A percentile compares a stretch with the other conserved stretches of the same genome.
Evolutionary conservation across 106 monocot species (phyloP).

Genomic region (Platanthera guangdongensis): DNA sequence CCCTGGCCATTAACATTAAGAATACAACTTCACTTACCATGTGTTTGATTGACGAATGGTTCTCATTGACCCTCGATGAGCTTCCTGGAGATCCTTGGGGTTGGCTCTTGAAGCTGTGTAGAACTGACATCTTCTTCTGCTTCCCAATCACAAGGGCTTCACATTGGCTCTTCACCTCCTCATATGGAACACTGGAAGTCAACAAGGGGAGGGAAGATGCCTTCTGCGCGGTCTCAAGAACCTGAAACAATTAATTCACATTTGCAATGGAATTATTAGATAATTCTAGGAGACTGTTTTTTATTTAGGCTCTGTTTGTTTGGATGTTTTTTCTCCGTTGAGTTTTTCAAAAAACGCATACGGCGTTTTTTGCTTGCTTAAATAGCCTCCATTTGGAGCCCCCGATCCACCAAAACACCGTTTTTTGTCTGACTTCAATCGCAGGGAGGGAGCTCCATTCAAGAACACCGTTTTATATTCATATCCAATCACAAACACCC

Average conservation of each 20-base stretch:
- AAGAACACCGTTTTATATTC: no score
- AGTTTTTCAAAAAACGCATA: no score
- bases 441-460: no score
- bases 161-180: conserved; percentile 89
- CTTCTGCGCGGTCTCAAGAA: conserved; percentile 70
- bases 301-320: no score
- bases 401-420: no score
- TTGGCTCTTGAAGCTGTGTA: conserved; percentile 65
- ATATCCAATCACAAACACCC: no score
- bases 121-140: conserved; percentile 92
- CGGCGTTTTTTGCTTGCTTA: no score
- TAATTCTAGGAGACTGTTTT: no score
- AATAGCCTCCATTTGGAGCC: no score
- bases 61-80: conserved; percentile 1
- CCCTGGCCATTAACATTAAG: no score
- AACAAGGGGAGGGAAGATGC: conserved; percentile 36
- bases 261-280: neutral
- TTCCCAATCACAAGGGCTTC: conserved; percentile 87
- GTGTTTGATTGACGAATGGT: conserved; percentile 5
- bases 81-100: conserved; percentile 15
- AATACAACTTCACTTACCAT: conserved; percentile 21
- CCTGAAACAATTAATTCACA: conserved; percentile 29
- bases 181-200: conserved; percentile 62
- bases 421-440: no score
- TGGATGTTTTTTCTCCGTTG: no score